Conservation (phyloP, 1,284 basidiomycete genomes). For the Ustilago shanxiensis region DNA sequence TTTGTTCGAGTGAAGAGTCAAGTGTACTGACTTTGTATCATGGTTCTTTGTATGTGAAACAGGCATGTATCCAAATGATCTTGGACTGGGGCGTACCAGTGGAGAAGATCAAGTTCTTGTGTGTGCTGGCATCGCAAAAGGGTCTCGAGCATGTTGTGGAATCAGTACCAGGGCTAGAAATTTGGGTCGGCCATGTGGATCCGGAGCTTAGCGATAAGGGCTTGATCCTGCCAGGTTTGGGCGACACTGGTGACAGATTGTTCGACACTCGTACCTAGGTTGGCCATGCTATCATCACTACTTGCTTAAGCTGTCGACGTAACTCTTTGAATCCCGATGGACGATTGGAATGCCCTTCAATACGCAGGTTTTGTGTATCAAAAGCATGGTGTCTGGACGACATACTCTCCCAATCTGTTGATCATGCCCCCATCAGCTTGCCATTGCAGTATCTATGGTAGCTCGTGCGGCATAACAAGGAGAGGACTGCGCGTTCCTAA, state of each 20-base stretch:
- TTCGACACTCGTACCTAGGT: slow-evolving; percentile 53
- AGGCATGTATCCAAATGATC: slow-evolving; percentile 67
- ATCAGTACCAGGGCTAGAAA: slow-evolving; percentile 84
- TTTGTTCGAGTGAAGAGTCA: not conserved
- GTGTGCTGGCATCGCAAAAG: slow-evolving; percentile 81
- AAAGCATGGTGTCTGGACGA: too few species aligned
- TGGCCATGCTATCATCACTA: not conserved
- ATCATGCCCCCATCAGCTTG: too few species aligned
- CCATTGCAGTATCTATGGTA: not conserved
- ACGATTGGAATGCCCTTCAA: not conserved
- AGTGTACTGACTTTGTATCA: slow-evolving; percentile 9
- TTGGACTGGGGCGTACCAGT: slow-evolving; percentile 68
- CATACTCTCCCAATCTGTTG: not conserved
- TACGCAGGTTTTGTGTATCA: not conserved
- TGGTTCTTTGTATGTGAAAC: not conserved
- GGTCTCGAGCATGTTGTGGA: slow-evolving; percentile 79
- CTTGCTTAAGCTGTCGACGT: not conserved
- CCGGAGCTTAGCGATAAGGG: slow-evolving; percentile 60
- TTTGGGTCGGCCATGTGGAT: slow-evolving; percentile 70
- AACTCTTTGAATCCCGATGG: not conserved
- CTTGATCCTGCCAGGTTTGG: slow-evolving; percentile 64
- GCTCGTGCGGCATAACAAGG: not conserved
- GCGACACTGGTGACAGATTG: slow-evolving; percentile 63
- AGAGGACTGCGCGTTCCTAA: not conserved
- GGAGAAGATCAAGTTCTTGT: slow-evolving; percentile 82